Base-by-base conservation (phyloP, 345 rosid genomes). In the Mallotus nudiflorus region DNA sequence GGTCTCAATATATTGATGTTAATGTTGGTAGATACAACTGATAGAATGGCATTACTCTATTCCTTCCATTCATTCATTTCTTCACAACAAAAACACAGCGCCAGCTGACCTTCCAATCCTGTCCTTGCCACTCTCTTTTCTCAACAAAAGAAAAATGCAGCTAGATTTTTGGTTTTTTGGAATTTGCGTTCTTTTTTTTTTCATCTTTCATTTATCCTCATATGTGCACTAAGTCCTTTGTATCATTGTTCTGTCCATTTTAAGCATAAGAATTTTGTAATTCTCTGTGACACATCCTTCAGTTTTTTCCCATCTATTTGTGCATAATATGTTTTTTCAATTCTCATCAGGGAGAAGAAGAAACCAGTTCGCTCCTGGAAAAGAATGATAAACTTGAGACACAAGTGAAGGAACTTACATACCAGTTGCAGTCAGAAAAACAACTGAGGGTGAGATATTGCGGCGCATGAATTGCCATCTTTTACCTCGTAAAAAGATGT, bases 341-440 rank as follows among this genome's bases (percentile, higher is more conserved):
- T 56, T 55, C 50, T 31, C 27, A 22, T 56, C 65, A 72, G 70
- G 70, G 19, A 54, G 64, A 20, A 65, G 70, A 54, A 48, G 54
- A 25, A 5, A 65, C 14, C 14, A 37, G 4, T 24, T 72, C 64
- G n/a, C 54, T 28, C 37, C 12, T 18, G 25, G 65, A 31, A 55
- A 16, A 45, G 44, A 39, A 29, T 53, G 22, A 40, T n/a, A 22
- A 44, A 63, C 48, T 53, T 52, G 35, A 53, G 55, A 63, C 10
- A 42, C 55, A 63, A 54, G 28, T 53, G 37, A 58, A 49, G 56
- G 66, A 59, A 59, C 73, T 70, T 27, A 70, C 57, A 31, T 70
- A 31, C 65, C 15, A 9, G 15, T 50, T 60, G 15, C 45, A 54
- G 9, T 64, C 62, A 3, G 62, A 63, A 48, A 63, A 54, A 31